Evolutionary conservation across 1,284 basidiomycete genomes (phyloP).

Genomic region (Tremellales sp.): DNA sequence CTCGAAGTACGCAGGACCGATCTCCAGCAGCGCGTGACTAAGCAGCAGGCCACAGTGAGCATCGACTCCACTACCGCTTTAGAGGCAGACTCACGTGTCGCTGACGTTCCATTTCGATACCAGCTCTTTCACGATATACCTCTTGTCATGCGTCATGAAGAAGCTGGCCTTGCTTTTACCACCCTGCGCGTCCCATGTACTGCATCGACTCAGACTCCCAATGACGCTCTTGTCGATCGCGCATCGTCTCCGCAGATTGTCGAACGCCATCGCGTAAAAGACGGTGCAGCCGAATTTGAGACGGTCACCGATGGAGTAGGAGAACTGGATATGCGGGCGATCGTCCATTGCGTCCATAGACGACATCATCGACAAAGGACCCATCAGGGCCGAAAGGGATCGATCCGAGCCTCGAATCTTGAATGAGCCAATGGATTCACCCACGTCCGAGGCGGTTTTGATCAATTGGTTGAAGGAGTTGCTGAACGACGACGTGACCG

Average conservation of each 20-base stretch:
- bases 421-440: constrained; percentile 25
- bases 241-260: constrained; percentile 60
- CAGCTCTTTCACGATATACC: constrained; percentile 74
- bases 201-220: constrained; percentile 59
- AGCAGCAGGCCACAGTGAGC: neutral
- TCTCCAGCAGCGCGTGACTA: constrained; percentile 69
- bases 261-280: constrained; percentile 74
- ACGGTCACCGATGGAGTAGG: constrained; percentile 67
- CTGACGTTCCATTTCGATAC: constrained; percentile 79
- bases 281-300: constrained; percentile 70
- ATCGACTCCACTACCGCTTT: neutral
- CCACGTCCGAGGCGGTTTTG: constrained; percentile 24
- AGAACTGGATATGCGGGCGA: constrained; percentile 71
- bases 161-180: constrained; percentile 60
- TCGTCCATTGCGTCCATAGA: constrained; percentile 53
- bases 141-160: constrained; percentile 70
- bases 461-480: constrained; percentile 34
- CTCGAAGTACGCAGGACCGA: constrained; percentile 69
- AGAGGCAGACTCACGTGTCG: constrained; percentile 60
- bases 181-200: constrained; percentile 63
- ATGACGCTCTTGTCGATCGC: constrained; percentile 62
- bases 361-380: constrained; percentile 19
- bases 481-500: constrained; percentile 32
- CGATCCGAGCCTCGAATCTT: constrained; percentile 21
- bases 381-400: constrained; percentile 28